These are phyloP conservation scores for Pseudogymnoascus verrucosus DNA, from an alignment of 2,329 filamentous ascomycete genomes.

Conservation along the genomic window DNA sequence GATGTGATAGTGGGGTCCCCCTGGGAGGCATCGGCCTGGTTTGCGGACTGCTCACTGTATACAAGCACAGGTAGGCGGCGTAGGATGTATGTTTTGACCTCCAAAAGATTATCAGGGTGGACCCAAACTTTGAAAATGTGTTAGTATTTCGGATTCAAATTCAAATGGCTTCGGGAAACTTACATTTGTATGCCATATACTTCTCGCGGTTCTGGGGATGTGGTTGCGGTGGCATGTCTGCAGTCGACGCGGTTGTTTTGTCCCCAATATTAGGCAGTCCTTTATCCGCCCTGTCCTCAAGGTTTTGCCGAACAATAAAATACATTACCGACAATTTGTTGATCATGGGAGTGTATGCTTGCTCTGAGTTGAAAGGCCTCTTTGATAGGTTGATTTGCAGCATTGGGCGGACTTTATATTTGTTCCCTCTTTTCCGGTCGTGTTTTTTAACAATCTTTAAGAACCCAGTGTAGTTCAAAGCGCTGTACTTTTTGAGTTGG, in stretches of 20 bases:
- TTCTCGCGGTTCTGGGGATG: conserved; percentile 58
- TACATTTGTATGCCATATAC: conserved; percentile 83
- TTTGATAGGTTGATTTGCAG: conserved; percentile 84
- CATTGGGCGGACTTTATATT: conserved; percentile 84
- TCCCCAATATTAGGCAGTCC: conserved; percentile 26
- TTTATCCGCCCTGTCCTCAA: conserved; percentile 48
- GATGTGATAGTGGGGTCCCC: conserved; percentile 86
- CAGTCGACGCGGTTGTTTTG: conserved; percentile 22
- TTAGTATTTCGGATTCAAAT: neutral
- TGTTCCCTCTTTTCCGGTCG: conserved; percentile 79
- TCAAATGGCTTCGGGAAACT: conserved; percentile 23
- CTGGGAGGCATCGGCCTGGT: conserved; percentile 69
- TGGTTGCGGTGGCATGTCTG: conserved; percentile 33
- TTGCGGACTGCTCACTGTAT: conserved; percentile 81
- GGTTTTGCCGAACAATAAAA: conserved; percentile 79
- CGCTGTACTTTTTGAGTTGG: conserved; percentile 90
- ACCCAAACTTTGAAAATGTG: conserved; percentile 64
- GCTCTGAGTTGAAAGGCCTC: conserved; percentile 87
- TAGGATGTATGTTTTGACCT: conserved; percentile 93
- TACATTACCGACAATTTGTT: conserved; percentile 94
- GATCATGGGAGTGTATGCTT: conserved; percentile 78
- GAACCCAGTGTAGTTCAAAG: conserved; percentile 95
- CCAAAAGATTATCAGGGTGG: conserved; percentile 87
- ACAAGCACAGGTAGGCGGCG: conserved; percentile 84
- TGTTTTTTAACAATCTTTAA: conserved; percentile 99